Conservation (phyloP, 805 yeast genomes). For the Lachancea quebecensis region DNA sequence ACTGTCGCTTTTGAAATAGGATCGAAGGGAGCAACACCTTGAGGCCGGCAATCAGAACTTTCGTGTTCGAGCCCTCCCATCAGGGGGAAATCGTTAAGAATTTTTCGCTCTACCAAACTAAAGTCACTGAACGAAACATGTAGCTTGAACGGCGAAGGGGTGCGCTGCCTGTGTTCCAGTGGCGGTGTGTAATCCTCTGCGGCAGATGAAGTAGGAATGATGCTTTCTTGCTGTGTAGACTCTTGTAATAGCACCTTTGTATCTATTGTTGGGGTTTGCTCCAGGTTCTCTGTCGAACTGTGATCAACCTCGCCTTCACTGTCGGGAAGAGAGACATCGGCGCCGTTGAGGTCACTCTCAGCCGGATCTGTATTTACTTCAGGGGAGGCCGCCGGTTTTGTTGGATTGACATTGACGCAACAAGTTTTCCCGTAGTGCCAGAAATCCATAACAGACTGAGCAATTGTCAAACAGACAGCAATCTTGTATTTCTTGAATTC, state of each 20-base stretch:
- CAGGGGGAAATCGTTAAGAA: constrained; percentile 31
- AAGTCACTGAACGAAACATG: constrained; percentile 28
- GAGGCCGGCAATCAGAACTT: constrained; percentile 18
- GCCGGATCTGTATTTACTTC: constrained; percentile 9
- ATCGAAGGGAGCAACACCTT: constrained; percentile 31
- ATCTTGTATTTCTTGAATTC: constrained; percentile 64
- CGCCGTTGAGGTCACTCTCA: constrained; percentile 9
- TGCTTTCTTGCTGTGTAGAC: too few species aligned
- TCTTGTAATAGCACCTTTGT: too few species aligned
- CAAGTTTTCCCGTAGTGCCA: constrained; percentile 70
- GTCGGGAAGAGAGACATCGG: neutral
- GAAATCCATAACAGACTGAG: constrained; percentile 68
- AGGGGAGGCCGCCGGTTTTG: neutral
- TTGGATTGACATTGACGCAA: constrained; percentile 49
- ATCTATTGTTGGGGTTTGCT: too few species aligned
- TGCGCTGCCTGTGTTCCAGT: constrained; percentile 1
- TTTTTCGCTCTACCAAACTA: constrained; percentile 29
- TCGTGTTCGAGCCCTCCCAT: constrained; percentile 28
- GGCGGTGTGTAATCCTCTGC: too few species aligned
- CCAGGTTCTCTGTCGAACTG: too few species aligned
- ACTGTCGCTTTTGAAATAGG: constrained; percentile 62
- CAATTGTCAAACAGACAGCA: constrained; percentile 61
- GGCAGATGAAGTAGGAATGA: too few species aligned
- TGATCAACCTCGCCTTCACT: too few species aligned
- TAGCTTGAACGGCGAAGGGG: constrained; percentile 30